A percentile compares a stretch with the other conserved stretches of the same genome.
phyloP scores from a whole-genome alignment of 306 rosid species.

The Castanea mollissima region DNA sequence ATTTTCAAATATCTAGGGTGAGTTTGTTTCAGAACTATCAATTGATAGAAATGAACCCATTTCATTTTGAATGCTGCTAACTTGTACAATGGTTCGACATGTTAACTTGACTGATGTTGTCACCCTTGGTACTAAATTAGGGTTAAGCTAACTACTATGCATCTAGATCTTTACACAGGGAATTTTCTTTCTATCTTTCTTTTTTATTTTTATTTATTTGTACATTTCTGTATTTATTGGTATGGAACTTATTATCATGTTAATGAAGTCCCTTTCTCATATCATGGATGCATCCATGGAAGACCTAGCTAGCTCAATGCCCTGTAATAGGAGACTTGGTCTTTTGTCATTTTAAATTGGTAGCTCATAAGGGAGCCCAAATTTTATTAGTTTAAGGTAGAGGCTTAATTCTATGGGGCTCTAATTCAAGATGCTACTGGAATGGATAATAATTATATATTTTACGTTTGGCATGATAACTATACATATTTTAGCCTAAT shows the following conservation, averaged over 20 bases:
- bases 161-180: not conserved
- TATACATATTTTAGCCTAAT: no score
- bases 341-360: no score
- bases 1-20: not conserved
- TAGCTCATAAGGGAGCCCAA: no score
- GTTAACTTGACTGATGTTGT: constrained; percentile 97
- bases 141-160: constrained; percentile 45
- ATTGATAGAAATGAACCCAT: constrained; percentile 16
- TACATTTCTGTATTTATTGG: not conserved
- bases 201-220: not conserved
- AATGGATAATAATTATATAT: no score
- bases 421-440: no score
- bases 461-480: no score
- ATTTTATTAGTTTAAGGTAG: no score
- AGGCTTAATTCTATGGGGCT: no score
- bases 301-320: constrained; percentile 95
- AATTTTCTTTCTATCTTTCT: not conserved
- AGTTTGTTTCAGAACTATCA: not conserved
- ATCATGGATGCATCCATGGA: constrained; percentile 96
- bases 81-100: constrained; percentile 77
- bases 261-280: constrained; percentile 79
- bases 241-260: constrained; percentile 13
- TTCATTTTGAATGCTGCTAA: constrained; percentile 48
- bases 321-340: constrained; percentile 85
- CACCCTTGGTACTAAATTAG: constrained; percentile 89